These are phyloP conservation scores for Tuctoria greenei DNA, from an alignment of 176 grass and related monocot genomes.

Conservation along the genomic window DNA sequence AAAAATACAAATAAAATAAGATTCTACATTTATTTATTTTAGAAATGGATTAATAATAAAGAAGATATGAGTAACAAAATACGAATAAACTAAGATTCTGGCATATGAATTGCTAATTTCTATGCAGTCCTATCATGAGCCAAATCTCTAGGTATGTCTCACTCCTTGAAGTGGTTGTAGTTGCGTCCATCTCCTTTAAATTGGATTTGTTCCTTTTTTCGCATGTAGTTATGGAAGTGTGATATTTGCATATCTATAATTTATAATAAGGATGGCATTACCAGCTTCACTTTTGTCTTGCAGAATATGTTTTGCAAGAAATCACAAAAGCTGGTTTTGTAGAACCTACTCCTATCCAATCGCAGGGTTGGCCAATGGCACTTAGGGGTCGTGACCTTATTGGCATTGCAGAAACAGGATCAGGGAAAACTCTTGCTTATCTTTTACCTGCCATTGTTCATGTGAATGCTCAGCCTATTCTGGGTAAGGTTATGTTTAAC, in stretches of 20 bases:
- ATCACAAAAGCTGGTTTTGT: constrained; percentile 48
- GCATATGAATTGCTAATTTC: too few species aligned
- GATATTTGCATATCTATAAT: not conserved
- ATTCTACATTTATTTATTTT: too few species aligned
- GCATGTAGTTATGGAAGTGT: not conserved
- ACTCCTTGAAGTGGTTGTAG: too few species aligned
- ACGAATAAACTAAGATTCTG: too few species aligned
- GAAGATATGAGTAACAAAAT: too few species aligned
- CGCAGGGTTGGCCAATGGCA: constrained; percentile 98
- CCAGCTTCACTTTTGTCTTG: not conserved
- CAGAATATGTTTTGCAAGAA: constrained; percentile 5
- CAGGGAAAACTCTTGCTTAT: constrained; percentile 92
- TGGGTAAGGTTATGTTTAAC: constrained; percentile 50
- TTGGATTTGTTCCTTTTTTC: constrained; percentile 4
- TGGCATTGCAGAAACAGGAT: constrained; percentile 96
- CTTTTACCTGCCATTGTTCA: constrained; percentile 92
- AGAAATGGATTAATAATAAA: too few species aligned
- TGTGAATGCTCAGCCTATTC: constrained; percentile 95
- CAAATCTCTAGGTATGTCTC: too few species aligned
- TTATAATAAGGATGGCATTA: not conserved
- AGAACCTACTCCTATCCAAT: constrained; percentile 93
- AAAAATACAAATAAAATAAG: too few species aligned
- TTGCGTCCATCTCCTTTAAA: not conserved
- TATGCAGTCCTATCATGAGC: too few species aligned
- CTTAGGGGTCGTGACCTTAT: constrained; percentile 90